These are phyloP conservation scores for Phalaenopsis hybrid DNA, from an alignment of 116 monocot genomes.

Conservation along the genomic window DNA sequence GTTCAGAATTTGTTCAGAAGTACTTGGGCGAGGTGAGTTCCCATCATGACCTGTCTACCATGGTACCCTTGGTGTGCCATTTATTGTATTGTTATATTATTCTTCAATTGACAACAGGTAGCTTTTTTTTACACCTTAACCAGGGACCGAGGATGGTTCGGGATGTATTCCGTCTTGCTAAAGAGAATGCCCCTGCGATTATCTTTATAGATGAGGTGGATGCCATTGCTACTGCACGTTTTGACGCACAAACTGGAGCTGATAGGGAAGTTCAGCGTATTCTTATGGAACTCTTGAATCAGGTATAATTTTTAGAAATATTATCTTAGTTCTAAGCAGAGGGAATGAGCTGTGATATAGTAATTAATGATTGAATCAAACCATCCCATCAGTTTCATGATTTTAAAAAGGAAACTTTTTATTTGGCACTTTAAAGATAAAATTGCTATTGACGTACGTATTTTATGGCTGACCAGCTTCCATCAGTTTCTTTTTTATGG, in stretches of 20 bases:
- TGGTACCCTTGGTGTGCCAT: background rate
- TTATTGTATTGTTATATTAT: background rate
- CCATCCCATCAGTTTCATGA: background rate
- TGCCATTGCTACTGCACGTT: constrained; percentile 96
- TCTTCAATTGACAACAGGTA: background rate
- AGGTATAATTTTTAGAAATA: constrained; percentile 32
- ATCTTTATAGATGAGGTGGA: constrained; percentile 99
- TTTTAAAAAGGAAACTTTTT: background rate
- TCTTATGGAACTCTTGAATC: constrained; percentile 96
- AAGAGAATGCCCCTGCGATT: constrained; percentile 98
- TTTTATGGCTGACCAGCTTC: background rate
- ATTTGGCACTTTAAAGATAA: background rate
- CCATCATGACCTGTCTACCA: background rate
- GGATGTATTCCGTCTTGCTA: constrained; percentile 95
- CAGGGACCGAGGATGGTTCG: constrained; percentile 97
- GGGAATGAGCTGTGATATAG: background rate
- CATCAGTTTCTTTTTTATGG: background rate
- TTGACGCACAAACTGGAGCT: constrained; percentile 99
- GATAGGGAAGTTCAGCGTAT: constrained; percentile 99
- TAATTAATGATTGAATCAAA: background rate
- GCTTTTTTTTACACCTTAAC: background rate
- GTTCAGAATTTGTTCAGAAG: constrained; percentile 99
- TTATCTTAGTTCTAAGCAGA: background rate
- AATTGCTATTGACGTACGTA: background rate
- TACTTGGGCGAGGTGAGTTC: constrained; percentile 91